Evolutionary conservation across 2,329 filamentous ascomycete genomes (phyloP), one percentile per base, ranked within the genome.

Genomic region (Aspergillus costaricaensis): DNA sequence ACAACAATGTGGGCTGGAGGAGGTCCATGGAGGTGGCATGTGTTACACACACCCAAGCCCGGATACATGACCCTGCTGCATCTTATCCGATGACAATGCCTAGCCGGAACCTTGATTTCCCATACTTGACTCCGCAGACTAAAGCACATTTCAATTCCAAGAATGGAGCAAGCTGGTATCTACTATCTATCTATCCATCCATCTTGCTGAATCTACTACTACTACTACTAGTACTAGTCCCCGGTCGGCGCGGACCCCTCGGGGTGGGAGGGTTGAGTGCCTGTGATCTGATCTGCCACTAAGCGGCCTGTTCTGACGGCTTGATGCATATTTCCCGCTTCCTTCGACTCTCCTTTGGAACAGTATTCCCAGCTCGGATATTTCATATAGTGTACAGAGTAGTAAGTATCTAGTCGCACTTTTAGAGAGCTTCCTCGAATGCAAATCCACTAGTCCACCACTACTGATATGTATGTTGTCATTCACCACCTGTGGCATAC

Each of bases 241-340:
- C 55, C 57, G 54, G 58, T 58, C 54, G 38, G 41, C 54, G 38
- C 55, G 64, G 55, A 59, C 55, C 56, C 55, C 48, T 51, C 55
- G 47, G 55, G 60, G 53, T 57, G 44, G 53, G 39, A 36, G 10
- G 32, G 32, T 36, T 36, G 32, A 17, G 10, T 58, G 55, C 62
- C 57, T 60, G 56, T 60, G 66, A 67, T 67, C 66, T 60, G 66
- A 67, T 67, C 66, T 60, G 60, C 66, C 62, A 67, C 65, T 67
- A 67, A 57, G 41, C 56, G 56, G 53, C 23, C 41, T 59, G 58
- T 51, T 61, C 57, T 62, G 61, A 60, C 64, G 66, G 64, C 66
- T 63, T 57, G 51, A 55, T 67, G 64, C 66, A 67, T 65, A 44
- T 58, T 61, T 62, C 58, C 64, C 66, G 60, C 48, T 60, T 48